Evolutionary conservation across 352 stramenopile species (phyloP), one percentile per base, ranked within the genome.

Genomic region (Pythium monospermum): DNA sequence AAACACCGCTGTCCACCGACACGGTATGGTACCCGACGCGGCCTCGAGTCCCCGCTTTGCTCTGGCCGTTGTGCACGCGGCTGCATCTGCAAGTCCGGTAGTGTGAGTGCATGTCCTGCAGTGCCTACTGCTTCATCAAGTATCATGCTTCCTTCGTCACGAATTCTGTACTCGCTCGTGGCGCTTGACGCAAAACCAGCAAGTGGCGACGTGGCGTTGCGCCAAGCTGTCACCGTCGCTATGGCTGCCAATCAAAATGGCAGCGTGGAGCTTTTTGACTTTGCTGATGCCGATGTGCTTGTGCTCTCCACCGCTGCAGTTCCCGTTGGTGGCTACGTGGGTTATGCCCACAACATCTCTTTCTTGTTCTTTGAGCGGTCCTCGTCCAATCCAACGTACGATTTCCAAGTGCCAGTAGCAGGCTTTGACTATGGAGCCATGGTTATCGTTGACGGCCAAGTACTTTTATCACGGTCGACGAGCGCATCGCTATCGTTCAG

Each of bases 281-380:
- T 80, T 30, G 50, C 49, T n/a, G 62, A 83, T 39, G 43, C 72
- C 5, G 66, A 76, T 22, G 46, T 60, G 21, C 55, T 59, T 1
- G 39, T 59, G 4, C 67, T 83, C 31, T 56, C 49, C 13, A 6
- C 43, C 25, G 57, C 59, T 0, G n/a, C n/a, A n/a, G n/a, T n/a
- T n/a, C n/a, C n/a, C n/a, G n/a, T n/a, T n/a, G 44, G 59, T 0
- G 68, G 46, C 53, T 35, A 44, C 6, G 57, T 38, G 21, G 71
- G 73, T 4, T 71, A 73, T 38, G 71, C 44, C 1, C 70, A 86
- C 53, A 83, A 82, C 52, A 63, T 86, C n/a, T 66, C 69, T 3
- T 50, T 86, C 23, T 59, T 46, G 38, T 82, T 80, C 43, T 82
- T 80, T 31, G 68, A 83, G 33, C 66, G 63, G 18, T 61, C 64